Percentiles rank a stretch among this genome's conserved stretches.
These are phyloP conservation scores for Ottelia alismoides DNA, from an alignment of 106 monocot genomes.

Conservation along the genomic window DNA sequence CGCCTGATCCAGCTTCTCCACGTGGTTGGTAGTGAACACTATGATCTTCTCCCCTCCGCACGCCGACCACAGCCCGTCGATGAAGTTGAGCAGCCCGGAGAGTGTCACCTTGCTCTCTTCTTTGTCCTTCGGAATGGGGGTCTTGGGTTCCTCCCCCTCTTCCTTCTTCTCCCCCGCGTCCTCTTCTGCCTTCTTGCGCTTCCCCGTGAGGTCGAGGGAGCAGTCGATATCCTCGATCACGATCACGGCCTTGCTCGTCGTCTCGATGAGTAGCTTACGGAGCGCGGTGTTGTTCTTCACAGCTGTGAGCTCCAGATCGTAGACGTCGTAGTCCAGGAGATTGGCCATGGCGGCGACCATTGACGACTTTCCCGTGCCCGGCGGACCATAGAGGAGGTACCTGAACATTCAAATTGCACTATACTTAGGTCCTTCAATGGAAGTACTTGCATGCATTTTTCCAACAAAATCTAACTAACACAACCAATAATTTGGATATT, in stretches of 20 bases:
- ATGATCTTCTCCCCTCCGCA: constrained; percentile 16
- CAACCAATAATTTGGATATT: too few species aligned
- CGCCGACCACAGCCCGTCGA: constrained; percentile 26
- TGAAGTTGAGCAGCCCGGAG: constrained; percentile 21
- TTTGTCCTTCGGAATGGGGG: neutral
- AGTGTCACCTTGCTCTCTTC: constrained; percentile 9
- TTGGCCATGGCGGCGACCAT: constrained; percentile 31
- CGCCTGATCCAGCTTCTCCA: constrained; percentile 18
- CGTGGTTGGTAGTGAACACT: constrained; percentile 23
- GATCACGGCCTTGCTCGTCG: constrained; percentile 43
- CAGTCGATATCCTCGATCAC: too few species aligned
- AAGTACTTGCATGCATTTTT: too few species aligned
- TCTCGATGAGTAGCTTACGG: constrained; percentile 22
- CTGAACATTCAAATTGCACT: too few species aligned
- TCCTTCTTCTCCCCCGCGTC: too few species aligned
- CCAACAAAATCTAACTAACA: too few species aligned
- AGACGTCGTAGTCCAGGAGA: constrained; percentile 24
- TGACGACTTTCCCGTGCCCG: too few species aligned
- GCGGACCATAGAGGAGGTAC: constrained; percentile 41
- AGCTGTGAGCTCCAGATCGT: constrained; percentile 27
- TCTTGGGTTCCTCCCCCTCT: constrained; percentile 3
- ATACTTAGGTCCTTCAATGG: too few species aligned
- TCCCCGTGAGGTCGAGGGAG: constrained; percentile 44
- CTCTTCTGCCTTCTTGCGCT: constrained; percentile 7
- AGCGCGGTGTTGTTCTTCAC: constrained; percentile 20